phyloP scores from a whole-genome alignment of 331 rosid genomes.

The Malus hybrid region DNA sequence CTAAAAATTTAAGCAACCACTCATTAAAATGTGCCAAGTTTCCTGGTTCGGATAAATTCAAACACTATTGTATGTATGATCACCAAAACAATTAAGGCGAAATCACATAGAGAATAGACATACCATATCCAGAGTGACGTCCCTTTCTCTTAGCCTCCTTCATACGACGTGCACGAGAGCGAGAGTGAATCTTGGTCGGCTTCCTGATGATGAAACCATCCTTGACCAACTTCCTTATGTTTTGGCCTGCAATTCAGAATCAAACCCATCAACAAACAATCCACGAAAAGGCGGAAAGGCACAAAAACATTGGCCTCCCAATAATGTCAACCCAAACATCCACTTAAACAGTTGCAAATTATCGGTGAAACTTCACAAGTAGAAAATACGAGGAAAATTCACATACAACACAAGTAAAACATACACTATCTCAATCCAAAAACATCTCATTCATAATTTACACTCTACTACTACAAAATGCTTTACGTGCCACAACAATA shows the following conservation, averaged over 20 bases:
- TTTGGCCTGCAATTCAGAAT: conserved; percentile 55
- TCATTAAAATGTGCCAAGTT: neutral
- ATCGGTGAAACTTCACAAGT: neutral
- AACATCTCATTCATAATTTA: neutral
- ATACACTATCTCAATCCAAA: neutral
- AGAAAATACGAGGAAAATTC: neutral
- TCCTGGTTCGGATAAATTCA: neutral
- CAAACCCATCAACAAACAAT: neutral
- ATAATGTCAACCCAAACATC: neutral
- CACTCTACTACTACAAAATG: no score
- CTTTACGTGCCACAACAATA: neutral
- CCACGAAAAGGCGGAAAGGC: neutral
- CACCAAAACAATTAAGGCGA: neutral
- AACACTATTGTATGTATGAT: neutral
- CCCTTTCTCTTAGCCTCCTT: conserved; percentile 94
- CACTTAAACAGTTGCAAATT: no score
- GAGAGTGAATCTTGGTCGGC: conserved; percentile 93
- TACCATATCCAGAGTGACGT: conserved; percentile 95
- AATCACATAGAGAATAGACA: neutral
- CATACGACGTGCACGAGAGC: conserved; percentile 95
- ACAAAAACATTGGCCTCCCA: no score
- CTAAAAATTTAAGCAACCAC: conserved; percentile 21
- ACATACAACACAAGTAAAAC: neutral
- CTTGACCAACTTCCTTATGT: conserved; percentile 86
- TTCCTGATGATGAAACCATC: conserved; percentile 95